phyloP scores from a whole-genome alignment of 2,329 filamentous ascomycete genomes.

The Aspergillus sp. region DNA sequence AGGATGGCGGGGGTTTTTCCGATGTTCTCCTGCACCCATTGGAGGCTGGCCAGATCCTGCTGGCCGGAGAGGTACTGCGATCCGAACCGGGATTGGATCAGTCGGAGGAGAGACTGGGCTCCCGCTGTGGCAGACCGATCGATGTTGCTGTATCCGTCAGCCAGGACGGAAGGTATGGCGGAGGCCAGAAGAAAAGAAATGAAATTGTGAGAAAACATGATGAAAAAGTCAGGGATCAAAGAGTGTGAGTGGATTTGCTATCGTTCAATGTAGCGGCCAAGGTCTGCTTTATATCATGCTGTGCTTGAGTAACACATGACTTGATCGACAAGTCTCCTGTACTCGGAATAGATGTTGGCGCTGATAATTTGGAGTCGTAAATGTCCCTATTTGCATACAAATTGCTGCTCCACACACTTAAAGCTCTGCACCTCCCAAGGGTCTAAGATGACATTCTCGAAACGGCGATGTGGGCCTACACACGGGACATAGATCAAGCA shows the following conservation, averaged over 20 bases:
- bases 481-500: no score
- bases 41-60: neutral
- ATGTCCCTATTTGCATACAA: no score
- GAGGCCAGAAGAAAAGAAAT: constrained; percentile 1
- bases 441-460: no score
- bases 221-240: neutral
- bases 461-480: no score
- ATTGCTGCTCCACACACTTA: no score
- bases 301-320: neutral
- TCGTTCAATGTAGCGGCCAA: neutral
- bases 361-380: no score
- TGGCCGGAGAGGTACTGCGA: neutral
- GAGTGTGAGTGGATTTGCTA: neutral
- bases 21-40: constrained; percentile 6
- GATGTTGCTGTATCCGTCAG: constrained; percentile 1
- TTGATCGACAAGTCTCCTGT: neutral
- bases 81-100: constrained; percentile 2
- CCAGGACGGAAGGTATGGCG: neutral
- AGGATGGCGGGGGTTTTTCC: neutral
- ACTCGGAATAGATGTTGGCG: neutral
- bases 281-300: neutral
- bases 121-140: constrained; percentile 1
- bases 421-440: no score
- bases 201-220: neutral
- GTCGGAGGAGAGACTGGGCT: neutral